phyloP scores from a whole-genome alignment of 1,284 basidiomycete species.

The Phlebopus sp. region DNA sequence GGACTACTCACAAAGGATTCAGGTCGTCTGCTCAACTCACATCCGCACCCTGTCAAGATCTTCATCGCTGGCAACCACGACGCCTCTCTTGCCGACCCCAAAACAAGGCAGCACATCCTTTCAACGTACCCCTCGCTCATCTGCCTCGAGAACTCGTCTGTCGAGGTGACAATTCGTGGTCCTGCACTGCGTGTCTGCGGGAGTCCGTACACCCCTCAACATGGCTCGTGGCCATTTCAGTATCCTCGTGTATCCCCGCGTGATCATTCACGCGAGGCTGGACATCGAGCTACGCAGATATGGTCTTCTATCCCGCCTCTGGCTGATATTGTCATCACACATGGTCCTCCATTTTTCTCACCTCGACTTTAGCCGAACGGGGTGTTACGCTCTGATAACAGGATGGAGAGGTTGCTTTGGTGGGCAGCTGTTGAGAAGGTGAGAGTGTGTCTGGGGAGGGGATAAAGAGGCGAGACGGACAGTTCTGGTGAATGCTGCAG shows the following conservation, averaged over 20 bases:
- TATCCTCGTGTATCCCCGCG: constrained; percentile 12
- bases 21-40: constrained; percentile 35
- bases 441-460: constrained; percentile 2
- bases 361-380: constrained; percentile 28
- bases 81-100: constrained; percentile 11
- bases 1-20: constrained; percentile 62
- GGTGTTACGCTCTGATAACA: constrained; percentile 31
- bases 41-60: constrained; percentile 17
- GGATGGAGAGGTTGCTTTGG: constrained; percentile 23
- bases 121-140: constrained; percentile 13
- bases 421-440: constrained; percentile 6
- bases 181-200: constrained; percentile 20
- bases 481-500: constrained; percentile 32
- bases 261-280: neutral
- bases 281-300: constrained; percentile 5
- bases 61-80: constrained; percentile 23
- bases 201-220: constrained; percentile 19
- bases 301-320: constrained; percentile 29
- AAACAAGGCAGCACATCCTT: constrained; percentile 7
- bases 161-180: constrained; percentile 12
- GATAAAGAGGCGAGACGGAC: constrained; percentile 11
- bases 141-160: constrained; percentile 16
- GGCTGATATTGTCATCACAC: constrained; percentile 42
- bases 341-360: constrained; percentile 39
- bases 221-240: constrained; percentile 17